Base-by-base conservation (phyloP, 768 basidiomycete genomes). In the Trametes cubensis region DNA sequence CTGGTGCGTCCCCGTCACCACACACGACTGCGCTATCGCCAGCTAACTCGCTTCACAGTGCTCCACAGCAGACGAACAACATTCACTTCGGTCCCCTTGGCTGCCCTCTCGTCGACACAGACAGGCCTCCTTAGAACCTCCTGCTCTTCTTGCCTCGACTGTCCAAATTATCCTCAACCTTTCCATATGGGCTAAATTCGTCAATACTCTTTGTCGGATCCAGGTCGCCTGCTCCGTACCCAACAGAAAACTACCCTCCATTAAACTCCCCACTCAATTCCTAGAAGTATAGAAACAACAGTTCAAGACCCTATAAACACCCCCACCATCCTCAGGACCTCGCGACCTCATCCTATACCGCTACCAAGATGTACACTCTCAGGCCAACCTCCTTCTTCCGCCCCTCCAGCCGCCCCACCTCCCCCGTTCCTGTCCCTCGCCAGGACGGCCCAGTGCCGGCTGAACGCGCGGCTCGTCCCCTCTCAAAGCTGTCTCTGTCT, bases 71-170 rank as follows among this genome's bases (percentile, higher is more conserved):
- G 72, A 74, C 71, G 68, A 78, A 78, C 80, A 79, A 75, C 76
- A 80, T 85, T 81, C 79, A 83, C 76, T 82, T 86, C 74, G 80
- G 78, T 71, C 88, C 87, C 67, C 82, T 85, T 78, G 82, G 75
- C 62, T 80, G 78, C 74, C 78, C 61, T 61, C 73, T 85, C 67
- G 76, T 86, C 73, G 85, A 85, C 83, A 85, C 84, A 55, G 89
- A 92, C 81, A 79, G 86, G 66, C 90, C 90, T 71, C 90, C 90
- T 82, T 92, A 88, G 84, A 76, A 75, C 75, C 71, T 46, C 34
- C 54, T 49, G 44, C 49, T 51, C 42, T 20, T 51, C 23, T 17
- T 3, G 34, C 23, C 17, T 11, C 47, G 39, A 44, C 20, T 28
- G 23, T 23, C 30, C 47, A 39, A 38, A 80, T 26, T 52, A 13